Evolutionary conservation across 192 early-diverging fungal genomes (phyloP), one percentile per base, ranked within the genome.

Genomic region (Backusella morwellensis): DNA sequence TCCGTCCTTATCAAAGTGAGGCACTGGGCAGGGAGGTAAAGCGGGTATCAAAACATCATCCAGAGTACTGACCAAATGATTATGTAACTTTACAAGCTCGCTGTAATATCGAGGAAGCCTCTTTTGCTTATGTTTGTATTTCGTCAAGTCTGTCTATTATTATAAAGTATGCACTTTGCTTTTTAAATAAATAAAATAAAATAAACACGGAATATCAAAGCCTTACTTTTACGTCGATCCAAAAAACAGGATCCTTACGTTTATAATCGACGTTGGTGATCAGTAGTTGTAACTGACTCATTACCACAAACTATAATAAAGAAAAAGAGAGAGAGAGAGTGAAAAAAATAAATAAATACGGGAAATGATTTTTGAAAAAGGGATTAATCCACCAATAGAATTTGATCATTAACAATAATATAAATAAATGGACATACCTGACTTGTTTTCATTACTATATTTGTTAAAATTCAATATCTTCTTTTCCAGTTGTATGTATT

Each of bases 231-330:
- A 70, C 74, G 42, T 78, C 77, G 36, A 82, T 71, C 80, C 80
- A 82, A 35, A 82, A 82, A 12, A 82, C 80, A 29, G 80, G 80
- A 34, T 82, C 80, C 56, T 78, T 82, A 19, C 80, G 54, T 32
- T 82, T 74, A 23, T 75, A 78, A 41, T 82, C 80, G 21, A 79
- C 78, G 40, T 74, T 79, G 26, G 73, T 75, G 23, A 78, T 74
- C 38, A 29, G 42, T 47, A 78, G 56, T 15, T 78, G 36, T 41
- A 78, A 21, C 23, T 52, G 15, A 42, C 21, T 72, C 70, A 70
- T 70, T 70, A 26, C 26, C 23, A 63, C 47, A 50, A 50, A 50
- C 47, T 6, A 50, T n/a, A 50, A 50, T 19, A 50, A 7, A 7
- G 17, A 50, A n/a, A n/a, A 42, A 42, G 1, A 44, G 12, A 50